Base-by-base conservation (phyloP, 306 rosid species). In the Cucumis hystrix region DNA sequence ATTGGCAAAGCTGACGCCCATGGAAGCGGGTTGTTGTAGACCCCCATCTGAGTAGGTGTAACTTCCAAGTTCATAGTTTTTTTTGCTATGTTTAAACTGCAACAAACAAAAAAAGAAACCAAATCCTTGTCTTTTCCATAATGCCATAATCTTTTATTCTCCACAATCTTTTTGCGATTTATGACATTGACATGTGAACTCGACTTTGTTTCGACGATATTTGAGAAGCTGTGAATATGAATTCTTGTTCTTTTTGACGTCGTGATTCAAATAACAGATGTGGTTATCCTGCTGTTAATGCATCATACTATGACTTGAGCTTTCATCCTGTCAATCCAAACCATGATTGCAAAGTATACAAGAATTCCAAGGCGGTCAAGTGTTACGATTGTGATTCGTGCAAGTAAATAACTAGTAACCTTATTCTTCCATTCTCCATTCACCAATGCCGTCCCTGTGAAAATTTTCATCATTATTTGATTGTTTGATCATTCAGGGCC, bases 371-470 rank as follows among this genome's bases (percentile, higher is more conserved):
- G 23, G 85, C 85, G 28, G 58, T 86, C 85, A 95, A 89, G 87
- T 95, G 98, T 85, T 95, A 95, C 76, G 89, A 89, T 20, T 95
- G 98, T 45, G 97, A 95, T 78, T 90, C 98, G 33, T 92, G 98
- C 98, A 95, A 95, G 98, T 95, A 89, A 80, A 63, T 47, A 65
- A 64, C 51, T n/a, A 0, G 20, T 14, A n/a, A 55, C 16, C 59
- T 54, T 60, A 65, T 7, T 35, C 33, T 77, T 33, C 35, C 43
- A 16, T 58, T 67, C 54, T 49, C 33, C 75, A 8, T 56, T 57
- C 14, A 57, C 49, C 30, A n/a, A 23, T 6, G 10, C 58, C 12
- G 2, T 23, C 21, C 21, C 8, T 15, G 33, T 8, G 57, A 49
- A 57, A 37, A 57, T 35, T 76, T 60, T 62, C 79, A 80, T 83